Percentiles rank a stretch among this genome's conserved stretches.
Evolutionary conservation across 1,284 basidiomycete species (phyloP).

Genomic region (Trametes sp.): DNA sequence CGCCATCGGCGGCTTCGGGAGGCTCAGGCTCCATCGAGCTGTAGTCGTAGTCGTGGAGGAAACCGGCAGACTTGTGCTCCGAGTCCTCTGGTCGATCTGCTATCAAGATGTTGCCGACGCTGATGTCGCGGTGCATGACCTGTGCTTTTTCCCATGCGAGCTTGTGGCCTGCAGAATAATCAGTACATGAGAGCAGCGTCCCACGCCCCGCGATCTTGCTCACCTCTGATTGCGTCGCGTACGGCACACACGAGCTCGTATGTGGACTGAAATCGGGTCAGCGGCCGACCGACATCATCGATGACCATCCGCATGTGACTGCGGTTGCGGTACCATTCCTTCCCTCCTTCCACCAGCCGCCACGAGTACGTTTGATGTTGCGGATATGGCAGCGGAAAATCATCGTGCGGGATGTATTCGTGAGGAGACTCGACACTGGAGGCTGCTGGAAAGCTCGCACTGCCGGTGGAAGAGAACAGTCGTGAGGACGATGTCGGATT

Average conservation of each 20-base stretch:
- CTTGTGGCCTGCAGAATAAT: slow-evolving; percentile 11
- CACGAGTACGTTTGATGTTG: slow-evolving; percentile 19
- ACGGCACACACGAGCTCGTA: slow-evolving; percentile 16
- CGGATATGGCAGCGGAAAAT: not conserved
- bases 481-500: not conserved
- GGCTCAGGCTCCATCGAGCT: not conserved
- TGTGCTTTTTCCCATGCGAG: slow-evolving; percentile 6
- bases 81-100: too few species aligned
- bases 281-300: slow-evolving; percentile 15
- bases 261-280: slow-evolving; percentile 18
- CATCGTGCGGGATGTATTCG: not conserved
- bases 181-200: not conserved
- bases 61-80: too few species aligned
- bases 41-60: too few species aligned
- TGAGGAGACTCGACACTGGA: too few species aligned
- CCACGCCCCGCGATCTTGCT: not conserved
- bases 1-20: not conserved
- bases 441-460: too few species aligned
- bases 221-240: slow-evolving; percentile 24
- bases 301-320: slow-evolving; percentile 26
- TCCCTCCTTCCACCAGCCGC: not conserved
- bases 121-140: slow-evolving; percentile 22
- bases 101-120: too few species aligned
- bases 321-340: slow-evolving; percentile 11
- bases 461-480: too few species aligned